Evolutionary conservation across 2,329 filamentous ascomycete species (phyloP).

Genomic region (Xylaria sp.): DNA sequence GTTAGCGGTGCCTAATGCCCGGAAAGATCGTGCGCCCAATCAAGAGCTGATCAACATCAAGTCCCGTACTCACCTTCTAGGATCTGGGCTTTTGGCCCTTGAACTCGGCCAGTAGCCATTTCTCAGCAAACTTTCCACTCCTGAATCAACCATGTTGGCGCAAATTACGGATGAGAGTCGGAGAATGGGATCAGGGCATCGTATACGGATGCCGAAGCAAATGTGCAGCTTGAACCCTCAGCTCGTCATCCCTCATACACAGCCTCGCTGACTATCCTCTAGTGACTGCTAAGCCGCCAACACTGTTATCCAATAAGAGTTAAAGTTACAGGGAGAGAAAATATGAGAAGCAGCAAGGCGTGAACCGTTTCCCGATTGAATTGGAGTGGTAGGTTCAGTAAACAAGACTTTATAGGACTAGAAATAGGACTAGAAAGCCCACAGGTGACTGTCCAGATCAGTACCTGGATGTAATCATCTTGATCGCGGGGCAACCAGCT

Average conservation of each 20-base stretch:
- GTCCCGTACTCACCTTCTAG: slow-evolving; percentile 37
- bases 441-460: not conserved
- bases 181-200: slow-evolving; percentile 33
- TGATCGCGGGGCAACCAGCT: slow-evolving; percentile 21
- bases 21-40: not conserved
- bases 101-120: slow-evolving; percentile 42
- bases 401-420: not conserved
- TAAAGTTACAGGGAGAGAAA: not conserved
- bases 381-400: not conserved
- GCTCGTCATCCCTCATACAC: slow-evolving; percentile 29
- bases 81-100: slow-evolving; percentile 35
- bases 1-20: slow-evolving; percentile 16
- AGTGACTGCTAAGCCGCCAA: slow-evolving; percentile 13
- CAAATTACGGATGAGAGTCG: slow-evolving; percentile 7
- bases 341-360: not conserved
- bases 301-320: slow-evolving; percentile 3
- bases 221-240: slow-evolving; percentile 24
- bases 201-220: slow-evolving; percentile 24
- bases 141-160: slow-evolving; percentile 38
- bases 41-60: slow-evolving; percentile 13
- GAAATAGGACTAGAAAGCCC: not conserved
- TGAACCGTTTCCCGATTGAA: not conserved
- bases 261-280: slow-evolving; percentile 27
- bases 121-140: slow-evolving; percentile 38
- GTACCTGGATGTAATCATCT: not conserved